A percentile compares a stretch with the other conserved stretches of the same genome.
These are phyloP conservation scores for Paraphoma sp. DNA, from an alignment of 2,329 filamentous ascomycete species.

Conservation along the genomic window DNA sequence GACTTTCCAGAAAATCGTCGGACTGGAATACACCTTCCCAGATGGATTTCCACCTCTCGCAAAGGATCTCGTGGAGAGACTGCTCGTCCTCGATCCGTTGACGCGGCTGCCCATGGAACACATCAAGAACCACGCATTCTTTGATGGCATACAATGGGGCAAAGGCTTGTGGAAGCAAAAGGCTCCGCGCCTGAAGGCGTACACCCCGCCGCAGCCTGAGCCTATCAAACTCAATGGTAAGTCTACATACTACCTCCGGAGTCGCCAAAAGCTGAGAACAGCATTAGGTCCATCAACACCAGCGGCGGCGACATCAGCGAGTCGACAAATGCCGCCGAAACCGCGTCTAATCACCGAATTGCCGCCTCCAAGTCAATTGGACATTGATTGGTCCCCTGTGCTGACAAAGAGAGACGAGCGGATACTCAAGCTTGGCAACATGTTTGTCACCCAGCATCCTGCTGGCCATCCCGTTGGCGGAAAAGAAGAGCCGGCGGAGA, in stretches of 20 bases:
- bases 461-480: conserved; percentile 76
- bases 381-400: conserved; percentile 98
- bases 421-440: conserved; percentile 91
- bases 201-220: conserved; percentile 77
- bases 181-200: conserved; percentile 84
- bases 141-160: conserved; percentile 85
- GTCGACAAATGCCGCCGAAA: conserved; percentile 61
- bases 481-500: conserved; percentile 69
- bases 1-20: conserved; percentile 98
- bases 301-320: conserved; percentile 21
- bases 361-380: conserved; percentile 92
- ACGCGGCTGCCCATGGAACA: conserved; percentile 89
- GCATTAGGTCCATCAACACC: conserved; percentile 36
- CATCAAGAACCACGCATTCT: conserved; percentile 96
- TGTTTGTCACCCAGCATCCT: conserved; percentile 82
- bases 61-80: conserved; percentile 85
- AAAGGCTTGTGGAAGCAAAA: conserved; percentile 87
- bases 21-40: conserved; percentile 92
- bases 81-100: conserved; percentile 86
- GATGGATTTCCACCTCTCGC: conserved; percentile 85
- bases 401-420: conserved; percentile 89
- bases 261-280: background rate
- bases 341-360: conserved; percentile 86
- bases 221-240: conserved; percentile 60
- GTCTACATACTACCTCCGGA: conserved; percentile 3